Percentiles rank a stretch among this genome's conserved stretches.
phyloP scores from a whole-genome alignment of 257 asterid species.

The Coffea canephora region DNA sequence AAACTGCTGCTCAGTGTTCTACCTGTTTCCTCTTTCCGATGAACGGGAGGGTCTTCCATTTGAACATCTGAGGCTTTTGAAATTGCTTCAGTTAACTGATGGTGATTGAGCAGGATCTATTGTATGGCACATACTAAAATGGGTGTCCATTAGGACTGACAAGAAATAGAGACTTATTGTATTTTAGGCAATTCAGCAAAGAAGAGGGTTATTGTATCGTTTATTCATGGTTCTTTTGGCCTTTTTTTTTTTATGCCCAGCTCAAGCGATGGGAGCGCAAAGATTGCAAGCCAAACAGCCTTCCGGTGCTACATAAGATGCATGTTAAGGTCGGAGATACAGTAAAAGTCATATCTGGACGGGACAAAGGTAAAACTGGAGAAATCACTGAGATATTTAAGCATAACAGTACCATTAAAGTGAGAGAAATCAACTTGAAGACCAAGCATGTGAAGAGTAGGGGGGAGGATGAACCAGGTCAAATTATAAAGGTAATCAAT shows the following conservation, averaged over 20 bases:
- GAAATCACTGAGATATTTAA: conserved; percentile 65
- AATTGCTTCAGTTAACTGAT: not conserved
- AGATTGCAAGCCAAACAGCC: conserved; percentile 94
- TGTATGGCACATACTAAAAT: not conserved
- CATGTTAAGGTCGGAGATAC: conserved; percentile 94
- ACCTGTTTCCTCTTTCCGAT: not conserved
- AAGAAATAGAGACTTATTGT: not conserved
- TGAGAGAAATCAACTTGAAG: conserved; percentile 83
- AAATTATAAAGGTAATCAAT: conserved; percentile 69
- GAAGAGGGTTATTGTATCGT: not conserved
- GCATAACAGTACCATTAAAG: conserved; percentile 72
- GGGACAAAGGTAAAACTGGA: conserved; percentile 81
- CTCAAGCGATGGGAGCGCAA: conserved; percentile 91
- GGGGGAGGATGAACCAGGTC: conserved; percentile 81
- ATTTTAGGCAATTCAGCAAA: not conserved
- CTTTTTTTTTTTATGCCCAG: conserved; percentile 32
- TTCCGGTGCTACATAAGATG: conserved; percentile 84
- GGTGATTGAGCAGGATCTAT: not conserved
- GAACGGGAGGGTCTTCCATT: not conserved
- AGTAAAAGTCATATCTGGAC: conserved; percentile 85
- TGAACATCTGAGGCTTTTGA: not conserved
- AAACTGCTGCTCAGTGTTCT: not conserved
- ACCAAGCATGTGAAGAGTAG: conserved; percentile 89
- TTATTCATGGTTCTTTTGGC: not conserved
- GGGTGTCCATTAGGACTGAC: not conserved